phyloP scores from a whole-genome alignment of 1,284 basidiomycete genomes.

The Puccinia novopanici region DNA sequence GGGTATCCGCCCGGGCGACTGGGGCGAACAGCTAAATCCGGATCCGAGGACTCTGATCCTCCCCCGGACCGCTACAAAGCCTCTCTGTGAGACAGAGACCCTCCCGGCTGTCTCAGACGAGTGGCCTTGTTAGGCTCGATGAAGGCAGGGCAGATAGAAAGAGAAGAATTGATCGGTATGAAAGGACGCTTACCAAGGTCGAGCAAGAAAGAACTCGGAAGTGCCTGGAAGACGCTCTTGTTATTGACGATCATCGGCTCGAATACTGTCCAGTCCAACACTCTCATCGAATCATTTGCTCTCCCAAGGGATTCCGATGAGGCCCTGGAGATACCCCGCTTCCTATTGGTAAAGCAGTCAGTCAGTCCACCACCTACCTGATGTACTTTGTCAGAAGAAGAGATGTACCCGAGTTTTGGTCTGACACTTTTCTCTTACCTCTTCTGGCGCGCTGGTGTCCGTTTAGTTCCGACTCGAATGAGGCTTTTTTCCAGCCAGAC shows the following conservation, averaged over 20 bases:
- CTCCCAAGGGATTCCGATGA: neutral
- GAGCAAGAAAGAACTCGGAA: neutral
- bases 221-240: neutral
- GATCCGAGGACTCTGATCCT: too few species aligned
- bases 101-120: too few species aligned
- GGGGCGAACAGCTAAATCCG: too few species aligned
- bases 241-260: neutral
- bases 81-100: too few species aligned
- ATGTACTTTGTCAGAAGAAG: neutral
- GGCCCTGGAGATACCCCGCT: neutral
- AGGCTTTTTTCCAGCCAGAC: neutral
- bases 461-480: neutral
- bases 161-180: too few species aligned
- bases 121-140: too few species aligned
- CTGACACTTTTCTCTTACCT: neutral
- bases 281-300: slow-evolving; percentile 5
- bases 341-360: slow-evolving; percentile 8
- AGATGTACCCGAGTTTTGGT: neutral
- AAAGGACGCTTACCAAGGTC: too few species aligned
- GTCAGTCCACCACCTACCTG: neutral
- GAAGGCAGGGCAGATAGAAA: too few species aligned
- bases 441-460: neutral
- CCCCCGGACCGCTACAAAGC: too few species aligned
- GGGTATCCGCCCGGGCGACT: too few species aligned
- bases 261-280: neutral